A percentile compares a stretch with the other conserved stretches of the same genome.
Evolutionary conservation across 768 basidiomycete species (phyloP).

Genomic region (Asterophora lycoperdoides): DNA sequence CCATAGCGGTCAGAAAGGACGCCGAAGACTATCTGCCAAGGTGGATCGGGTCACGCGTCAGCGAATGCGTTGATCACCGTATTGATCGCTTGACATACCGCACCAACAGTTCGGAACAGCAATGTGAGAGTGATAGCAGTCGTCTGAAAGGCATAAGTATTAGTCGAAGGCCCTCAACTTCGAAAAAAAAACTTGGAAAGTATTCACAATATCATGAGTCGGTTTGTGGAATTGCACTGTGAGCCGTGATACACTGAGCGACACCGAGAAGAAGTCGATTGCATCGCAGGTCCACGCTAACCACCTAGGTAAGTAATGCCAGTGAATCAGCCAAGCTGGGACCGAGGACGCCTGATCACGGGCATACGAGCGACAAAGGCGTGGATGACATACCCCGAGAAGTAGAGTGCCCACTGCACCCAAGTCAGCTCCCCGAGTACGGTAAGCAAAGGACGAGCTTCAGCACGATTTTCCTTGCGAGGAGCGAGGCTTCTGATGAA

Average conservation of each 20-base stretch:
- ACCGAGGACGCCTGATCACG: too few relatives aligned
- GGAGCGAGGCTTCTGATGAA: conserved; percentile 47
- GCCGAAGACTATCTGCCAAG: conserved; percentile 66
- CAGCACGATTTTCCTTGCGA: conserved; percentile 35
- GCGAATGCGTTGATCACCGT: too few relatives aligned
- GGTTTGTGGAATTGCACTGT: conserved; percentile 42
- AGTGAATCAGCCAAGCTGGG: too few relatives aligned
- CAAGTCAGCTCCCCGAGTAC: conserved; percentile 43
- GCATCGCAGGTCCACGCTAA: conserved; percentile 87
- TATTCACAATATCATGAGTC: conserved; percentile 38
- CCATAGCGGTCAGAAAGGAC: conserved; percentile 86
- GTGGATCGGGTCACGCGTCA: too few relatives aligned
- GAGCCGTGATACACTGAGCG: conserved; percentile 49
- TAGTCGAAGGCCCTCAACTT: not conserved
- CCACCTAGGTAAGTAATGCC: conserved; percentile 46
- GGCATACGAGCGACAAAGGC: too few relatives aligned
- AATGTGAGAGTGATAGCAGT: conserved; percentile 88
- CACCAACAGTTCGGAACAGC: conserved; percentile 81
- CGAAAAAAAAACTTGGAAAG: not conserved
- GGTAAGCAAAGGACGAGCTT: conserved; percentile 36
- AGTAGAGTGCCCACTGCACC: conserved; percentile 57
- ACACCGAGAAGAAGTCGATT: conserved; percentile 81
- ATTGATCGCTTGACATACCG: conserved; percentile 39
- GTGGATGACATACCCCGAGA: conserved; percentile 46
- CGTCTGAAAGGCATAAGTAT: conserved; percentile 40